A percentile compares a stretch with the other conserved stretches of the same genome.
Conservation (phyloP, 169 alveolate species). For the Cryptosporidium ubiquitum region DNA sequence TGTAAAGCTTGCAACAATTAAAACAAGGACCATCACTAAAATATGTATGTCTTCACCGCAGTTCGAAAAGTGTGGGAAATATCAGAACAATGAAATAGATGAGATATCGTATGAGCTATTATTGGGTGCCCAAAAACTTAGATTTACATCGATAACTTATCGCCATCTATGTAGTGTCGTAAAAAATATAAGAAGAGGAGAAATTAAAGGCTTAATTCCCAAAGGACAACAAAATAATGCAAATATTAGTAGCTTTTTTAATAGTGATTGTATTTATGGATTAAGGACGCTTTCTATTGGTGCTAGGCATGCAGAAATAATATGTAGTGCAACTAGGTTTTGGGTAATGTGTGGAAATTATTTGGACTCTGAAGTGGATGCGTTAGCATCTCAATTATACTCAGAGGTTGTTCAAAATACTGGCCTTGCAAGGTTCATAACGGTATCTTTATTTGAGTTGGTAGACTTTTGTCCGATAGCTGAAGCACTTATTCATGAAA, state of each 20-base stretch:
- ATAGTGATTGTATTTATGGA: slow-evolving; percentile 72
- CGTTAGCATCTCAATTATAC: slow-evolving; percentile 60
- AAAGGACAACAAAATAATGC: slow-evolving; percentile 31
- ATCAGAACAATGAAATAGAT: slow-evolving; percentile 27
- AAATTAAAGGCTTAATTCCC: slow-evolving; percentile 40
- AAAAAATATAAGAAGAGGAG: slow-evolving; percentile 53
- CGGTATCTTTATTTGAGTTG: slow-evolving; percentile 27
- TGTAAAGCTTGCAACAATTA: slow-evolving; percentile 57
- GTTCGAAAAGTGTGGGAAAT: slow-evolving; percentile 49
- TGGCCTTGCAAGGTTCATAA: slow-evolving; percentile 39
- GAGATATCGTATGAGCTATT: slow-evolving; percentile 64
- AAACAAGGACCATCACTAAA: slow-evolving; percentile 35
- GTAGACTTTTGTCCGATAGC: slow-evolving; percentile 73
- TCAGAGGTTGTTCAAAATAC: slow-evolving; percentile 61
- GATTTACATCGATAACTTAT: slow-evolving; percentile 56
- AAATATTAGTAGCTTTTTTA: slow-evolving; percentile 61
- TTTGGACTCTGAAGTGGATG: slow-evolving; percentile 67
- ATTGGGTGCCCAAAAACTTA: slow-evolving; percentile 54
- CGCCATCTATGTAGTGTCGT: slow-evolving; percentile 63
- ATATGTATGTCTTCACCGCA: slow-evolving; percentile 58
- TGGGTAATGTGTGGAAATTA: slow-evolving; percentile 72
- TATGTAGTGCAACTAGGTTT: slow-evolving; percentile 63
- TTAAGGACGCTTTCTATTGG: slow-evolving; percentile 60
- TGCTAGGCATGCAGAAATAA: slow-evolving; percentile 67
- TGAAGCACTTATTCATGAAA: slow-evolving; percentile 41